Percentiles rank a stretch among this genome's conserved stretches.
These are phyloP conservation scores for Aspergillus felis DNA, from an alignment of 2,329 filamentous ascomycete genomes.

Conservation along the genomic window DNA sequence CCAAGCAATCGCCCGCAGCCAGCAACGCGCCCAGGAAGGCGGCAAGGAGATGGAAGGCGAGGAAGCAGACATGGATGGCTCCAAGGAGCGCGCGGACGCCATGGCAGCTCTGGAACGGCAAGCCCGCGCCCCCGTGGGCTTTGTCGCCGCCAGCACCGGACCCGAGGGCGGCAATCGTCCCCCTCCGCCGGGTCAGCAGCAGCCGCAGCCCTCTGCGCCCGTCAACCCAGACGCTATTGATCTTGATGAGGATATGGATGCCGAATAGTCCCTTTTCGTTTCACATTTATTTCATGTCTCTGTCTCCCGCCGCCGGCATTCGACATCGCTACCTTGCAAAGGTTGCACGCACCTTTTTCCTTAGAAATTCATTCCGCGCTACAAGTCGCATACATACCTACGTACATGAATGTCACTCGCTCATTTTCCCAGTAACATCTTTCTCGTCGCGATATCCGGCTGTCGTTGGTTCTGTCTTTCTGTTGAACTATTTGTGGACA, in stretches of 20 bases:
- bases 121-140: constrained; percentile 81
- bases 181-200: constrained; percentile 30
- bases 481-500: not conserved
- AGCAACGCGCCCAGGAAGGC: constrained; percentile 50
- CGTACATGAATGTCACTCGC: not conserved
- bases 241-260: constrained; percentile 58
- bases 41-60: constrained; percentile 27
- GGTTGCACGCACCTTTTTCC: not conserved
- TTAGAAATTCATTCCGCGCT: not conserved
- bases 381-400: not conserved
- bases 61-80: constrained; percentile 43
- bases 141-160: constrained; percentile 80
- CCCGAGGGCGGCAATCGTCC: constrained; percentile 59
- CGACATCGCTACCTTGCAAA: not conserved
- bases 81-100: constrained; percentile 61
- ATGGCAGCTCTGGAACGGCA: constrained; percentile 88
- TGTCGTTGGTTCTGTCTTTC: not conserved
- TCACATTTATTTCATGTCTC: not conserved
- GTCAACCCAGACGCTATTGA: constrained; percentile 86
- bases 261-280: constrained; percentile 20
- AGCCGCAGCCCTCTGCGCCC: constrained; percentile 37
- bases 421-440: not conserved
- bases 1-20: constrained; percentile 80
- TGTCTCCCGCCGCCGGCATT: not conserved
- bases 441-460: not conserved